phyloP scores from a whole-genome alignment of 352 stramenopile species.

The Pythium volutum region DNA sequence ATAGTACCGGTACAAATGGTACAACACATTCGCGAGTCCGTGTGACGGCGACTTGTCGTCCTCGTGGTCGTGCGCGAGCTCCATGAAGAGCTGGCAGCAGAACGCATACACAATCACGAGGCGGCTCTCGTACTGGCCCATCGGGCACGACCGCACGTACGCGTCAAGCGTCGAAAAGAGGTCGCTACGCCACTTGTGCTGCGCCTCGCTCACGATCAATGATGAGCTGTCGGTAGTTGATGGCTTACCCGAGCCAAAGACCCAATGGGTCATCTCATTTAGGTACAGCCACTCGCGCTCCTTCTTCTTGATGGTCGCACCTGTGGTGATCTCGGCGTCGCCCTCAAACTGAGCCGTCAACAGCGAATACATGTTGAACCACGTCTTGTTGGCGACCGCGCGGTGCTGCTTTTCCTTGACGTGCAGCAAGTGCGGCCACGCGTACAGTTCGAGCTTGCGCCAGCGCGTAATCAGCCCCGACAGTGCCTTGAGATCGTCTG shows the following conservation, averaged over 20 bases:
- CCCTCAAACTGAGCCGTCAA: constrained; percentile 71
- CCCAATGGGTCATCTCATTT: constrained; percentile 57
- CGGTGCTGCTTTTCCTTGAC: constrained; percentile 84
- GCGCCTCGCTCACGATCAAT: constrained; percentile 24
- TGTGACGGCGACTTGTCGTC: constrained; percentile 29
- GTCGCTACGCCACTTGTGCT: constrained; percentile 66
- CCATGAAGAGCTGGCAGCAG: constrained; percentile 81
- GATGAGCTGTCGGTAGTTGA: background rate
- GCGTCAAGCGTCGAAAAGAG: constrained; percentile 90
- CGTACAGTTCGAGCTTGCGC: constrained; percentile 98
- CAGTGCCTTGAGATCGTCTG: constrained; percentile 88
- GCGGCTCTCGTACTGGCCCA: constrained; percentile 91
- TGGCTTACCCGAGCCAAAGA: constrained; percentile 40
- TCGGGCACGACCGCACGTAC: constrained; percentile 86
- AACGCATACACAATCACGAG: constrained; percentile 90
- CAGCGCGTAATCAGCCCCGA: constrained; percentile 95
- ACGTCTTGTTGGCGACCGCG: constrained; percentile 73
- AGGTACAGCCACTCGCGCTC: constrained; percentile 57
- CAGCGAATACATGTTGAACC: constrained; percentile 87
- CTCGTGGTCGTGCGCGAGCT: constrained; percentile 39
- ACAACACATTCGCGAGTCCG: constrained; percentile 86
- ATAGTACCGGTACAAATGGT: constrained; percentile 96
- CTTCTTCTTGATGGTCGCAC: constrained; percentile 15
- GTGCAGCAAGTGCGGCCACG: constrained; percentile 94
- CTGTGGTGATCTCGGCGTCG: constrained; percentile 26